Evolutionary conservation across 306 rosid species (phyloP), one percentile per base, ranked within the genome.

Genomic region (Lupinus albus): DNA sequence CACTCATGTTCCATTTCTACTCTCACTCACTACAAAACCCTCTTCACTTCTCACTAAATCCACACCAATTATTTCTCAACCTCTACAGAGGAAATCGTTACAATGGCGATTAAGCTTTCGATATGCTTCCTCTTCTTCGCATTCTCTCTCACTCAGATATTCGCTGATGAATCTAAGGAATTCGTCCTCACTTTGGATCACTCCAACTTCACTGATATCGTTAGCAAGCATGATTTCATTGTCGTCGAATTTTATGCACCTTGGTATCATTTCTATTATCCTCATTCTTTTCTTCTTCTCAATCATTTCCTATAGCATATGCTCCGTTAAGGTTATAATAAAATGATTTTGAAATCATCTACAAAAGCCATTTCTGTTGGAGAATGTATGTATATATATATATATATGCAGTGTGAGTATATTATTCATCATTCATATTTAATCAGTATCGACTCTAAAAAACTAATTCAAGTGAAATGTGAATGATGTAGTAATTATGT

Each of bases 161-260:
- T 33, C 1, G 90, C 94, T 0, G 92, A 86, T 0, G 87, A 76
- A 45, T 68, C 79, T 54, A 88, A 90, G 86, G 97, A 94, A 64
- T 84, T 76, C 72, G 99, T 94, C 1, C 85, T 94, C 74, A 84
- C 96, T 21, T 68, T 94, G 80, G 97, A 86, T 74, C 80, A 82
- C 73, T 76, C 97, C 28, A 94, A 91, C 80, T 94, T 94, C 82
- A 67, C 82, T 0, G 99, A 88, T 11, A 83, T 83, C 6, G 18
- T 94, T 53, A 67, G 53, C 85, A 94, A 86, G 85, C 91, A 86
- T 76, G 68, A 91, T 55, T 88, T 94, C 86, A 65, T 94, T 74
- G 99, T 91, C 58, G 92, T 91, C 12, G 99, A 94, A 82, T 94
- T 94, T 78, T 90, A 88, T 78, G 96, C 95, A 5, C 99, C 99